A percentile compares a stretch with the other conserved stretches of the same genome.
Evolutionary conservation across 208 protist species (phyloP).

Genomic region (Trypanosoma platydactyli): DNA sequence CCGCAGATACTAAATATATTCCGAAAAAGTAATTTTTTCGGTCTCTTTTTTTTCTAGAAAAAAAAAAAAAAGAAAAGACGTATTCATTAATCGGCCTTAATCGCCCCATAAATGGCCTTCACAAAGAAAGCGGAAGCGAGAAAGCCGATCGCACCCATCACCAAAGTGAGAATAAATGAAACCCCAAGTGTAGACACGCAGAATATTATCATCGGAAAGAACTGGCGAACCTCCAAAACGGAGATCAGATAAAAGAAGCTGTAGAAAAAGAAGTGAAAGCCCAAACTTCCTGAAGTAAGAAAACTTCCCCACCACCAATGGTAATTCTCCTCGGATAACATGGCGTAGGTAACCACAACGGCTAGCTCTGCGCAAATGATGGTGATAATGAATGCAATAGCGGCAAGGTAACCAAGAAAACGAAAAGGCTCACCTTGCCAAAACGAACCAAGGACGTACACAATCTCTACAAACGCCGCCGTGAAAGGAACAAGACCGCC

Average conservation of each 20-base stretch:
- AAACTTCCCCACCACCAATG: slow-evolving; percentile 98
- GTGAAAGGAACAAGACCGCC: slow-evolving; percentile 94
- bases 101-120: slow-evolving; percentile 60
- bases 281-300: slow-evolving; percentile 61
- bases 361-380: slow-evolving; percentile 95
- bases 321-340: slow-evolving; percentile 95
- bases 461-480: slow-evolving; percentile 97
- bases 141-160: slow-evolving; percentile 79
- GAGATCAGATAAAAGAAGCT: slow-evolving; percentile 89
- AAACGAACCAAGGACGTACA: slow-evolving; percentile 94
- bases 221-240: slow-evolving; percentile 63
- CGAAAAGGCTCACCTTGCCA: slow-evolving; percentile 94
- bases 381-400: slow-evolving; percentile 93
- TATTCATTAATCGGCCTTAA: slow-evolving; percentile 51
- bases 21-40: not conserved
- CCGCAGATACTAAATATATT: too few relatives aligned
- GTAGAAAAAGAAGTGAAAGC: slow-evolving; percentile 94
- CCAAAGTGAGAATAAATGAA: slow-evolving; percentile 54
- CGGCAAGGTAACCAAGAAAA: slow-evolving; percentile 94
- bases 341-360: slow-evolving; percentile 97
- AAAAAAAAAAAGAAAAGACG: slow-evolving; percentile 24
- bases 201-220: slow-evolving; percentile 66
- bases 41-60: slow-evolving; percentile 3
- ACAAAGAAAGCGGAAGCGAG: slow-evolving; percentile 73
- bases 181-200: slow-evolving; percentile 73